Percentiles rank a stretch among this genome's conserved stretches.
Conservation (phyloP, 2,329 filamentous ascomycete species). For the Exophiala alcalophila region DNA sequence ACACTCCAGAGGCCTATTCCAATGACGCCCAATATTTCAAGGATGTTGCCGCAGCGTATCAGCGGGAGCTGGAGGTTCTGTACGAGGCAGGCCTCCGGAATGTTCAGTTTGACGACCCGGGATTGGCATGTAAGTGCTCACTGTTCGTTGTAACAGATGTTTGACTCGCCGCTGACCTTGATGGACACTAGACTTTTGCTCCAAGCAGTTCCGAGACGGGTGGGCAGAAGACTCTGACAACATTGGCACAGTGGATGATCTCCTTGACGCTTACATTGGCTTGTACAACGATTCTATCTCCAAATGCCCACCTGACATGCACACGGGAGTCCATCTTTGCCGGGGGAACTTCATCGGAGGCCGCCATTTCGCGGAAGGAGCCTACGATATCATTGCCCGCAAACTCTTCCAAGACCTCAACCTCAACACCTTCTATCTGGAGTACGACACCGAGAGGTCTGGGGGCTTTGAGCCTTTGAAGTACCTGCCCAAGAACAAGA, state of each 20-base stretch:
- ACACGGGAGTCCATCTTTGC: slow-evolving; percentile 70
- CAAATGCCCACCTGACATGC: slow-evolving; percentile 61
- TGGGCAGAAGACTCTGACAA: slow-evolving; percentile 65
- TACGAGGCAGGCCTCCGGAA: slow-evolving; percentile 59
- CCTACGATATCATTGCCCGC: slow-evolving; percentile 61
- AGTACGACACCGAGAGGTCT: slow-evolving; percentile 60
- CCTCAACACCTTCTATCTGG: slow-evolving; percentile 62
- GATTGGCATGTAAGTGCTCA: slow-evolving; percentile 55
- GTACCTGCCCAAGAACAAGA: slow-evolving; percentile 55
- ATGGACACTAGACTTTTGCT: slow-evolving; percentile 64
- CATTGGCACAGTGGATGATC: slow-evolving; percentile 61
- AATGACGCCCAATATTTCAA: slow-evolving; percentile 62
- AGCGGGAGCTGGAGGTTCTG: slow-evolving; percentile 57
- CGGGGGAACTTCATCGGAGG: slow-evolving; percentile 59
- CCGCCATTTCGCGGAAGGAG: slow-evolving; percentile 60
- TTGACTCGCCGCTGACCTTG: not conserved
- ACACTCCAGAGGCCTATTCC: slow-evolving; percentile 55
- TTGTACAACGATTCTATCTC: slow-evolving; percentile 68
- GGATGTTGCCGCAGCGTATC: slow-evolving; percentile 64
- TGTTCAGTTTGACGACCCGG: slow-evolving; percentile 60
- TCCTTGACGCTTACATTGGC: slow-evolving; percentile 67
- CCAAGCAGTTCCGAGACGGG: slow-evolving; percentile 61
- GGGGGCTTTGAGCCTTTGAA: slow-evolving; percentile 61
- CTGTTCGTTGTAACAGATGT: not conserved
- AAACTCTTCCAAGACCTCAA: slow-evolving; percentile 59